phyloP scores from a whole-genome alignment of 371 early-diverging fungal species.

The Mucor circinelloides region DNA sequence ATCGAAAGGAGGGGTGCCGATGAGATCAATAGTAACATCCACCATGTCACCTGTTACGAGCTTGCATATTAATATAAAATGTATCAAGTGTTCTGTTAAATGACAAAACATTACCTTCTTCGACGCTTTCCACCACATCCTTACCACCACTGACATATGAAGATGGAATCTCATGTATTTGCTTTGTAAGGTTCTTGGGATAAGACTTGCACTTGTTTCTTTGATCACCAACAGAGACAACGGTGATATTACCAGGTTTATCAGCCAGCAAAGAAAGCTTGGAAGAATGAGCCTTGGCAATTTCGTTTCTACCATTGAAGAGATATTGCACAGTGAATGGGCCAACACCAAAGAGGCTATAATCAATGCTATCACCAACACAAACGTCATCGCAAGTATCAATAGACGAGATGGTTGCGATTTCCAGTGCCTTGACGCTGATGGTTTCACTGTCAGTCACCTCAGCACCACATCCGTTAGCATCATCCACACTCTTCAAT shows the following conservation, averaged over 20 bases:
- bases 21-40: slow-evolving; percentile 49
- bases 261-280: slow-evolving; percentile 49
- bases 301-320: slow-evolving; percentile 43
- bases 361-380: slow-evolving; percentile 56
- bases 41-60: slow-evolving; percentile 44
- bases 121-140: slow-evolving; percentile 51
- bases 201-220: slow-evolving; percentile 53
- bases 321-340: slow-evolving; percentile 47
- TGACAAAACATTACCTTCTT: slow-evolving; percentile 38
- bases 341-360: slow-evolving; percentile 42
- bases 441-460: slow-evolving; percentile 21
- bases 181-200: slow-evolving; percentile 40
- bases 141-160: slow-evolving; percentile 53
- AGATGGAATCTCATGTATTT: slow-evolving; percentile 51
- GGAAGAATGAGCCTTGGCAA: slow-evolving; percentile 32
- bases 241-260: slow-evolving; percentile 56
- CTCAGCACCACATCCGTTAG: slow-evolving; percentile 40
- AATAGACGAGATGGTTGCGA: slow-evolving; percentile 44
- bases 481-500: slow-evolving; percentile 44
- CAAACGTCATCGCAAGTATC: slow-evolving; percentile 43
- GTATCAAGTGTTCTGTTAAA: no score
- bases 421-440: slow-evolving; percentile 43
- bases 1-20: slow-evolving; percentile 57
- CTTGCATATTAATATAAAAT: neutral
- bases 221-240: slow-evolving; percentile 55